These are phyloP conservation scores for Carnegiea gigantea DNA, from an alignment of 179 eudicot species.

Conservation along the genomic window DNA sequence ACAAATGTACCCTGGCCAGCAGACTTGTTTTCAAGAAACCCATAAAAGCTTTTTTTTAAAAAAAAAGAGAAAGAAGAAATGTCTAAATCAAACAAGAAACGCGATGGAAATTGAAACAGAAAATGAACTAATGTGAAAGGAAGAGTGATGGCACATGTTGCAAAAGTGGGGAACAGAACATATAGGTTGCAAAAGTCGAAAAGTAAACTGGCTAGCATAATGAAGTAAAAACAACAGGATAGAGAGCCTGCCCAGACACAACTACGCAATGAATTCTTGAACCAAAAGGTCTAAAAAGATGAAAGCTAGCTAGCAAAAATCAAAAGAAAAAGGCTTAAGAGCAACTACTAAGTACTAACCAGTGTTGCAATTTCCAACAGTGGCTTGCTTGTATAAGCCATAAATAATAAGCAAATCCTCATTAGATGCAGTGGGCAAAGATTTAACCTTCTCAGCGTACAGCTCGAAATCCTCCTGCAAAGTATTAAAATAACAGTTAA, in stretches of 20 bases:
- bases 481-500: slow-evolving; percentile 6
- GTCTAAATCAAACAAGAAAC: not conserved
- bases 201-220: not conserved
- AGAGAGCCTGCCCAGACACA: not conserved
- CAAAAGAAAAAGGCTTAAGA: not conserved
- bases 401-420: slow-evolving; percentile 79
- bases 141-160: not conserved
- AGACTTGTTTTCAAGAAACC: not conserved
- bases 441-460: slow-evolving; percentile 74
- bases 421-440: slow-evolving; percentile 56
- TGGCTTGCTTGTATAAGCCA: slow-evolving; percentile 90
- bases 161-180: not conserved
- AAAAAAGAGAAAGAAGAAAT: not conserved
- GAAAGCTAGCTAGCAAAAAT: not conserved
- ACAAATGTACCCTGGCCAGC: not conserved
- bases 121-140: not conserved
- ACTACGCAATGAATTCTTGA: not conserved
- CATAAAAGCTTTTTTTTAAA: not conserved
- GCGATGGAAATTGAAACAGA: too few species aligned
- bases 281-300: not conserved
- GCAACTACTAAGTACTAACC: slow-evolving; percentile 39
- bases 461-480: slow-evolving; percentile 82
- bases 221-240: not conserved
- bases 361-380: slow-evolving; percentile 74
- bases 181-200: not conserved